These are phyloP conservation scores for Gossypium longicalyx DNA, from an alignment of 345 rosid species.

Conservation along the genomic window DNA sequence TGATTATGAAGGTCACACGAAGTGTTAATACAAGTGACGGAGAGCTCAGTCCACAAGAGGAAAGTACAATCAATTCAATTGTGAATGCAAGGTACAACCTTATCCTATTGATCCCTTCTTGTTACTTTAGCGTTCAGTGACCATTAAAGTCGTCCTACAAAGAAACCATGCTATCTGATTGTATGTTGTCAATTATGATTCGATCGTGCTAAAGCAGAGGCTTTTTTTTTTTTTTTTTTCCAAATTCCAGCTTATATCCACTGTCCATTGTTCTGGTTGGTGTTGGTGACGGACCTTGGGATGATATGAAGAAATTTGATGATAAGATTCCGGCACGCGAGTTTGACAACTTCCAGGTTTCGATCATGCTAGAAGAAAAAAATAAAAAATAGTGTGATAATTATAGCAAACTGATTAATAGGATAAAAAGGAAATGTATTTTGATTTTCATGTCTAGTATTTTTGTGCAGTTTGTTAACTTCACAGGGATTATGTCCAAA, in stretches of 20 bases:
- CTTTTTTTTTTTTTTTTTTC: background rate
- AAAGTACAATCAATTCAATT: conserved; percentile 50
- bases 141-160: background rate
- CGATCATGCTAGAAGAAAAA: background rate
- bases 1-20: conserved; percentile 50
- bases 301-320: conserved; percentile 69
- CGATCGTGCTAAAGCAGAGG: background rate
- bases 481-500: conserved; percentile 65
- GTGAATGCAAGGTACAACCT: conserved; percentile 52
- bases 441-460: background rate
- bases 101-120: background rate
- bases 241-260: conserved; percentile 42
- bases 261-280: conserved; percentile 70
- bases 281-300: conserved; percentile 88
- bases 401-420: background rate
- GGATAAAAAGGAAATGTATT: background rate
- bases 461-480: conserved; percentile 68
- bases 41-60: conserved; percentile 57
- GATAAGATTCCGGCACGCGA: conserved; percentile 66
- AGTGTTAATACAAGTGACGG: conserved; percentile 35
- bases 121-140: background rate
- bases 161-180: background rate
- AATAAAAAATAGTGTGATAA: background rate
- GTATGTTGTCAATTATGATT: background rate
- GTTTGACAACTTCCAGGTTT: conserved; percentile 76